Evolutionary conservation across 306 rosid species (phyloP).

Genomic region (Pyrus bretschneideri): DNA sequence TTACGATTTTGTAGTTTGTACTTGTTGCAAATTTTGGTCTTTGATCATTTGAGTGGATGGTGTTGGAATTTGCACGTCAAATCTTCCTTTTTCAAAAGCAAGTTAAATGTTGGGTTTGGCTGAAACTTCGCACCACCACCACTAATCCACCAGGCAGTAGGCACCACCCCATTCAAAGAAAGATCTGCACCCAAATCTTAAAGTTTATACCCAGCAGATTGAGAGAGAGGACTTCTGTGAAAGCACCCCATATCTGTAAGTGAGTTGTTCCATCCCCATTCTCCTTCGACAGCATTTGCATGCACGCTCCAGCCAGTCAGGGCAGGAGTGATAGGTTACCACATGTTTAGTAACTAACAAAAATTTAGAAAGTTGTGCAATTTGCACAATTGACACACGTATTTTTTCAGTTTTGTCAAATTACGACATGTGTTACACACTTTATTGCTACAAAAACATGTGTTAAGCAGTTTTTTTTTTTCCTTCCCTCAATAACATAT

Average conservation of each 20-base stretch:
- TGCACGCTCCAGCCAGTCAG: not conserved
- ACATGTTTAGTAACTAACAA: conserved; percentile 5
- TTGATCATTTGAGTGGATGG: not conserved
- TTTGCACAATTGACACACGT: not conserved
- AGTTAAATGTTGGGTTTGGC: not conserved
- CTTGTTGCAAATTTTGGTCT: not conserved
- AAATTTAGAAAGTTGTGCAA: no score
- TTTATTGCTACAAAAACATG: no score
- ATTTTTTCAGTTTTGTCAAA: not conserved
- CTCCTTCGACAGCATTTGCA: not conserved
- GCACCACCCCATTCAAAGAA: not conserved
- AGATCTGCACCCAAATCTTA: not conserved
- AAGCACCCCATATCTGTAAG: not conserved
- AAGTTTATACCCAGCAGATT: not conserved
- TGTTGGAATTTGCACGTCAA: not conserved
- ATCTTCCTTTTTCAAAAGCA: not conserved
- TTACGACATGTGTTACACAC: not conserved
- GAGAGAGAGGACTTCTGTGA: not conserved
- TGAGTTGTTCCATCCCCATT: not conserved
- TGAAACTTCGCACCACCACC: not conserved
- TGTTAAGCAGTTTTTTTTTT: no score
- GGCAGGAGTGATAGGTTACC: not conserved
- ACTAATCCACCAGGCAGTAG: not conserved
- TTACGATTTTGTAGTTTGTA: not conserved
- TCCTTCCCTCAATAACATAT: not conserved